These are phyloP conservation scores for Agaricus subrufescens DNA, from an alignment of 768 basidiomycete genomes.

Conservation along the genomic window DNA sequence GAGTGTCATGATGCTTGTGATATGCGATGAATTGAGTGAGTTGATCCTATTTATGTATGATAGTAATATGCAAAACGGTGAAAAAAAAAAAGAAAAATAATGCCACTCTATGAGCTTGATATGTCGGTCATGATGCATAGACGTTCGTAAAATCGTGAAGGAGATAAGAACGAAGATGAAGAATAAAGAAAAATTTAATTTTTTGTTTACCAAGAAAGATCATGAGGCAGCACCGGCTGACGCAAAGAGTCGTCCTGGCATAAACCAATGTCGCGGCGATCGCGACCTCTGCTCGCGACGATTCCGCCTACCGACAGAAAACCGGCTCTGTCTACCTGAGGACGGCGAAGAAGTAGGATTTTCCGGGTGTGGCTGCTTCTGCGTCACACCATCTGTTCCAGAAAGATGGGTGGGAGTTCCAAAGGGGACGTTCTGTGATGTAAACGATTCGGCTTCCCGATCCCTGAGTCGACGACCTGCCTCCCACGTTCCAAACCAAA, in stretches of 20 bases:
- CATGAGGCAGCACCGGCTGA: constrained; percentile 30
- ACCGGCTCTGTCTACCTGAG: constrained; percentile 21
- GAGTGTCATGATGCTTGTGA: constrained; percentile 3
- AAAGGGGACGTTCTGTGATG: constrained; percentile 7
- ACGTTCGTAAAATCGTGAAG: neutral
- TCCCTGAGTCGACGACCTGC: neutral
- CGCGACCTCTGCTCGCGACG: constrained; percentile 17
- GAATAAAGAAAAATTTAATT: neutral
- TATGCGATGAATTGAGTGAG: neutral
- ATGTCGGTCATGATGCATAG: neutral
- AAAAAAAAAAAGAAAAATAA: constrained; percentile 8
- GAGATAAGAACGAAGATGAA: neutral
- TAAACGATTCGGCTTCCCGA: neutral
- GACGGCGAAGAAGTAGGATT: constrained; percentile 10
- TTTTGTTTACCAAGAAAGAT: neutral
- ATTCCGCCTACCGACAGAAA: constrained; percentile 14
- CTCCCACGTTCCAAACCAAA: constrained; percentile 9
- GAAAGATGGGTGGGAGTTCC: constrained; percentile 22
- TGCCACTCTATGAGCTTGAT: constrained; percentile 9
- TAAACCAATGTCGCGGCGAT: constrained; percentile 50
- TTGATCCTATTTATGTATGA: too few relatives aligned
- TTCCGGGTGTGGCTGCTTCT: constrained; percentile 14
- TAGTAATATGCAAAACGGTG: neutral
- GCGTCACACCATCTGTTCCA: constrained; percentile 5
- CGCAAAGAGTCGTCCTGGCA: constrained; percentile 45